Evolutionary conservation across 2,329 filamentous ascomycete genomes (phyloP).

Genomic region (Sodiomyces alkalinus): DNA sequence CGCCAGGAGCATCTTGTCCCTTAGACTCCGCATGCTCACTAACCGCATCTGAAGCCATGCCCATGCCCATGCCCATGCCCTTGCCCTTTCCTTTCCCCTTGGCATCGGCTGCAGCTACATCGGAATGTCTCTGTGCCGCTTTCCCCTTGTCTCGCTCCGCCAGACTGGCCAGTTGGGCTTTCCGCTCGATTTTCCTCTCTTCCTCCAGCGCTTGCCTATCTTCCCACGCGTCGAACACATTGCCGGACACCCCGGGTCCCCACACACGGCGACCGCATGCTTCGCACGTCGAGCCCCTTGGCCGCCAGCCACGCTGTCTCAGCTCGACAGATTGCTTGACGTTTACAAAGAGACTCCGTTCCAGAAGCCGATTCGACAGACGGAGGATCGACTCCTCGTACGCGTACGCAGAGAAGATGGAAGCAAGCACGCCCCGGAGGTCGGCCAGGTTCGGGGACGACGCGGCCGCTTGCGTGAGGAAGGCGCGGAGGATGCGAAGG

Average conservation of each 20-base stretch:
- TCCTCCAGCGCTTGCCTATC: slow-evolving; percentile 36
- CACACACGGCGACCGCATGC: slow-evolving; percentile 69
- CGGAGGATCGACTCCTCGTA: slow-evolving; percentile 84
- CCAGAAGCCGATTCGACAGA: slow-evolving; percentile 73
- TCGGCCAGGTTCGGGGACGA: slow-evolving; percentile 78
- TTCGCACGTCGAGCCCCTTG: slow-evolving; percentile 75
- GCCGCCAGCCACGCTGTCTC: slow-evolving; percentile 77
- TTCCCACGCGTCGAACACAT: slow-evolving; percentile 75
- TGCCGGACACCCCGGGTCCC: slow-evolving; percentile 70
- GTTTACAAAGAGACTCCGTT: slow-evolving; percentile 75
- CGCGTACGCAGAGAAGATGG: slow-evolving; percentile 88
- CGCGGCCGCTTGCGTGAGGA: slow-evolving; percentile 67
- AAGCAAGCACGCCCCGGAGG: slow-evolving; percentile 67
- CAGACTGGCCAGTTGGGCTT: slow-evolving; percentile 19
- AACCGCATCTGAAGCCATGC: too few species aligned
- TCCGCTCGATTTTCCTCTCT: slow-evolving; percentile 26
- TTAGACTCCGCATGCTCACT: too few species aligned
- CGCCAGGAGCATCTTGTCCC: too few species aligned
- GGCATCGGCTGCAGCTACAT: slow-evolving; percentile 10
- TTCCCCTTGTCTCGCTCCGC: slow-evolving; percentile 25
- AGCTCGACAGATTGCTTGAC: slow-evolving; percentile 61
- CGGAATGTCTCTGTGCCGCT: slow-evolving; percentile 11
- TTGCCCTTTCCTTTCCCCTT: slow-evolving; percentile 37
- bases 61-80: too few species aligned
- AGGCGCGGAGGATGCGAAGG: slow-evolving; percentile 74